Evolutionary conservation across 805 yeast genomes (phyloP).

Genomic region (Metschnikowia sp.): DNA sequence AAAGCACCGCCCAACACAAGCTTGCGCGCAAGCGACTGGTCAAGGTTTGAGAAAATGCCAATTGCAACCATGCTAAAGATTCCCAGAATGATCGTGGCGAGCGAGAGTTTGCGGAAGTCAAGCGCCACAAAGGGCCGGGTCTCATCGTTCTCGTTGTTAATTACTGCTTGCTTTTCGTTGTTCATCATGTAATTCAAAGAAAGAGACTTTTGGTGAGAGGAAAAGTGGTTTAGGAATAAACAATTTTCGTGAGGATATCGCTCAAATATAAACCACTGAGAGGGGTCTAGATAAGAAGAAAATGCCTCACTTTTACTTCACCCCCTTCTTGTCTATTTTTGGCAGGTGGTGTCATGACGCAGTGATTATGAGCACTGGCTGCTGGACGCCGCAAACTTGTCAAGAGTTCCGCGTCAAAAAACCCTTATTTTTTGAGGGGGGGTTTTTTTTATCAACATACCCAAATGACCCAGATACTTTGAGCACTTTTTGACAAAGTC

Average conservation of each 20-base stretch:
- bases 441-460: too few relatives aligned
- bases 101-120: slow-evolving; percentile 1
- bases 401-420: too few relatives aligned
- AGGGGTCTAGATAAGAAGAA: not conserved
- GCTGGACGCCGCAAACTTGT: too few relatives aligned
- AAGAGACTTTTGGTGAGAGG: too few relatives aligned
- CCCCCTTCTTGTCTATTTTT: too few relatives aligned
- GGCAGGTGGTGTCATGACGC: too few relatives aligned
- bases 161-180: not conserved
- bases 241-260: not conserved
- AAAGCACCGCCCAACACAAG: not conserved
- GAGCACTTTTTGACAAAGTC: too few relatives aligned
- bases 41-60: not conserved
- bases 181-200: not conserved
- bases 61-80: not conserved
- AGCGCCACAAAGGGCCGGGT: not conserved
- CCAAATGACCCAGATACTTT: too few relatives aligned
- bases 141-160: not conserved
- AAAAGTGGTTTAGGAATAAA: too few relatives aligned
- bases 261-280: not conserved
- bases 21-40: not conserved
- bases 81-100: slow-evolving; percentile 1
- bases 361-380: too few relatives aligned
- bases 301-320: too few relatives aligned
- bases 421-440: too few relatives aligned